Conservation (phyloP, 2,329 filamentous ascomycete genomes). For the Fonsecaea pugnacius region DNA sequence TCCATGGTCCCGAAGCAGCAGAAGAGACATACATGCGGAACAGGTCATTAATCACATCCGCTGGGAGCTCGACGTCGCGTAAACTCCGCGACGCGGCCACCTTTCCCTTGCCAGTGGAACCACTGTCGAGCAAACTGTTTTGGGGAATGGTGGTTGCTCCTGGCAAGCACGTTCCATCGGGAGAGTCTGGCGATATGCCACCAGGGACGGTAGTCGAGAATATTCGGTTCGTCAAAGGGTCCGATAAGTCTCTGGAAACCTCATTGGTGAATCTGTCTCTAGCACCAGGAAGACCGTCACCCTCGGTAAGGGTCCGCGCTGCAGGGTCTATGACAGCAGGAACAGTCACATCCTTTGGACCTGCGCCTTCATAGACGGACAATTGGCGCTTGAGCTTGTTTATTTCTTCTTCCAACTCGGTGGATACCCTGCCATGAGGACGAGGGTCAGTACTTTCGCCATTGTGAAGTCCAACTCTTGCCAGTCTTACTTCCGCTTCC, state of each 20-base stretch:
- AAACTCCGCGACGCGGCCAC: conserved; percentile 1
- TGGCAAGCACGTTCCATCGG: conserved; percentile 4
- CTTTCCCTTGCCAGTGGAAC: not conserved
- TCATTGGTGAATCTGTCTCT: not conserved
- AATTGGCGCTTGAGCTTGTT: conserved; percentile 12
- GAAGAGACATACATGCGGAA: conserved; percentile 13
- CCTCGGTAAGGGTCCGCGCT: not conserved
- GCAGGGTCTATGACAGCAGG: not conserved
- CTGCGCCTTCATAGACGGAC: conserved; percentile 8
- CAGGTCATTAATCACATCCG: conserved; percentile 14
- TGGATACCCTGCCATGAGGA: not conserved
- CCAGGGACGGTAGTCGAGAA: conserved; percentile 5
- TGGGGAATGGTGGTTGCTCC: conserved; percentile 6
- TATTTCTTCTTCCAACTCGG: conserved; percentile 12
- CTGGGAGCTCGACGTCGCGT: conserved; percentile 9
- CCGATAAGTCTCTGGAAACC: not conserved
- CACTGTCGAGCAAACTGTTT: not conserved
- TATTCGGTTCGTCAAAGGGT: conserved; percentile 8
- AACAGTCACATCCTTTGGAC: not conserved
- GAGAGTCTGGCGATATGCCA: conserved; percentile 4
- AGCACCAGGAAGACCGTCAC: not conserved
- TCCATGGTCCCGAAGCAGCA: not conserved
- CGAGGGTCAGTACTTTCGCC: not conserved
- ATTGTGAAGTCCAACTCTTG: not conserved
- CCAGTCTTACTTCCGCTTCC: conserved; percentile 28